Conservation (phyloP, 768 basidiomycete species). For the Calocybe gangraenosa region DNA sequence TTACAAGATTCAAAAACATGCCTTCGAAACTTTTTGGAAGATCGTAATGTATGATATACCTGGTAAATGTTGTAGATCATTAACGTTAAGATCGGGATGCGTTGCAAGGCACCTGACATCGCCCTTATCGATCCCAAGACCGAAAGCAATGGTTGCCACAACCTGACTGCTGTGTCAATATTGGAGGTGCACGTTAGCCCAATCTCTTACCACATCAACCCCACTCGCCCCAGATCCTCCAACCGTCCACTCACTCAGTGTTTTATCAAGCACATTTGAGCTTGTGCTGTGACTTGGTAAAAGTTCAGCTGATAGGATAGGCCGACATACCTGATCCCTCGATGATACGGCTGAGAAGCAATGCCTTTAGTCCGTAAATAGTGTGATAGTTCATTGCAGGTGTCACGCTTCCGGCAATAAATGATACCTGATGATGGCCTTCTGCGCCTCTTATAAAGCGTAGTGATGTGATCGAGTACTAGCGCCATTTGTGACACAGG, state of each 20-base stretch:
- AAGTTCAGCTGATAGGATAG: neutral
- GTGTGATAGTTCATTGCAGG: slow-evolving; percentile 63
- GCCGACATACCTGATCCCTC: slow-evolving; percentile 51
- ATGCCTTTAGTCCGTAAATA: slow-evolving; percentile 67
- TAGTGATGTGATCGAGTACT: slow-evolving; percentile 61
- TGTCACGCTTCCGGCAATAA: slow-evolving; percentile 66
- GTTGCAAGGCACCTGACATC: slow-evolving; percentile 53
- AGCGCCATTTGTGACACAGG: slow-evolving; percentile 56
- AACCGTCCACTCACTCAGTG: slow-evolving; percentile 54
- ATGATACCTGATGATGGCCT: slow-evolving; percentile 67
- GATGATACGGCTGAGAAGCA: slow-evolving; percentile 69
- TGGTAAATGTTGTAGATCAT: slow-evolving; percentile 11
- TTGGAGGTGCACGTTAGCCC: neutral
- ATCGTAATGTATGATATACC: slow-evolving; percentile 81
- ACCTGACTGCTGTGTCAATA: slow-evolving; percentile 38
- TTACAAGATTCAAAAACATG: slow-evolving; percentile 19
- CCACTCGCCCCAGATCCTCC: slow-evolving; percentile 48
- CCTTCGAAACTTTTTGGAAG: slow-evolving; percentile 83
- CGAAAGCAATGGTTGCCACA: slow-evolving; percentile 80
- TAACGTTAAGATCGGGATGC: neutral
- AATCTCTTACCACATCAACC: slow-evolving; percentile 56
- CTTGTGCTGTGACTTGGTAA: slow-evolving; percentile 24
- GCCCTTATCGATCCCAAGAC: slow-evolving; percentile 82
- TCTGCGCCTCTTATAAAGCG: slow-evolving; percentile 55
- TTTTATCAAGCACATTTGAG: slow-evolving; percentile 47